Evolutionary conservation across 2,329 filamentous ascomycete genomes (phyloP).

Genomic region (Metarhizium robertsii): DNA sequence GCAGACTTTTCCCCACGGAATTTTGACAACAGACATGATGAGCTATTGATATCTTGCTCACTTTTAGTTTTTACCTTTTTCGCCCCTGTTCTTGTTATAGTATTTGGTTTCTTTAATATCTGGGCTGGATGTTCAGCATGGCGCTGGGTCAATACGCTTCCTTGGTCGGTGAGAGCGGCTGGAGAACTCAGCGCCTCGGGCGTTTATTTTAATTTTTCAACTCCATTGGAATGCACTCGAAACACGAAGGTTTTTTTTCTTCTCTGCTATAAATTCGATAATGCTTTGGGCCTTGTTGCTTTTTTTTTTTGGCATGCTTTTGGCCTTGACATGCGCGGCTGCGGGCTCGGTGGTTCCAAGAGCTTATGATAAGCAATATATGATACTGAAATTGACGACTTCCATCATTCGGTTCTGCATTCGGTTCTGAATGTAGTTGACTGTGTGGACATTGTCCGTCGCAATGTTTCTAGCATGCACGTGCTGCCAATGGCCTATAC

Average conservation of each 20-base stretch:
- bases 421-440: not conserved
- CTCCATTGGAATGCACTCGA: not conserved
- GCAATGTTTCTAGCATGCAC: too few relatives aligned
- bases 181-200: conserved; percentile 14
- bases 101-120: not conserved
- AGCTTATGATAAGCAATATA: not conserved
- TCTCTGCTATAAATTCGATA: not conserved
- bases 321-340: not conserved
- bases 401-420: too few relatives aligned
- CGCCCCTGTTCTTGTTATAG: conserved; percentile 7
- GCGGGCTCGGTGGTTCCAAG: not conserved
- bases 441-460: too few relatives aligned
- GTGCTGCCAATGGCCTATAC: too few relatives aligned
- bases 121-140: conserved; percentile 12
- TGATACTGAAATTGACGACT: not conserved
- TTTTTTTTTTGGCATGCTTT: not conserved
- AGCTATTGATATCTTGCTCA: not conserved
- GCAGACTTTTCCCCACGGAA: not conserved
- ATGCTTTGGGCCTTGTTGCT: not conserved
- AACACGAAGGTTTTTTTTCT: conserved; percentile 1
- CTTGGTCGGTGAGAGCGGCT: conserved; percentile 30
- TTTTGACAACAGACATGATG: not conserved
- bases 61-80: not conserved
- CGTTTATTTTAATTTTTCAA: conserved; percentile 6
- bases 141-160: conserved; percentile 18